Evolutionary conservation across 495 filamentous ascomycete species (phyloP).

Genomic region (Penicillium pulvis): DNA sequence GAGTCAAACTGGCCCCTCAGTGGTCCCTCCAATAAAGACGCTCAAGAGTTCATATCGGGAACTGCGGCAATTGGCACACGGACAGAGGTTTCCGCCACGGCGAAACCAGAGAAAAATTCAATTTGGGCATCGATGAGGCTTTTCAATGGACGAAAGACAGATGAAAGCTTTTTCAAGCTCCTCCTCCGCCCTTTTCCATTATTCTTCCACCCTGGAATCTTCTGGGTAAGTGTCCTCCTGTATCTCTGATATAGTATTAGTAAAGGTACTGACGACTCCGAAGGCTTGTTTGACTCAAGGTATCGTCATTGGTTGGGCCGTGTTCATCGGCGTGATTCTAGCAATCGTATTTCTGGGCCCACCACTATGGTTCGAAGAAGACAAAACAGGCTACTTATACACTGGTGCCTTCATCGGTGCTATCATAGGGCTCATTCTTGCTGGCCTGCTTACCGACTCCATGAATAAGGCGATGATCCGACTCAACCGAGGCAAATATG

Average conservation of each 20-base stretch:
- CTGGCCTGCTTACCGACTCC: constrained; percentile 75
- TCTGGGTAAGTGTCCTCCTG: constrained; percentile 58
- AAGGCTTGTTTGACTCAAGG: constrained; percentile 85
- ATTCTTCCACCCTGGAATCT: constrained; percentile 78
- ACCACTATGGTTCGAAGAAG: constrained; percentile 80
- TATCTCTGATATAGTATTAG: not conserved
- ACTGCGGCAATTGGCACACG: constrained; percentile 3
- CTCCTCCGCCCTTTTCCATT: constrained; percentile 64
- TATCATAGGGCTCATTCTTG: constrained; percentile 71
- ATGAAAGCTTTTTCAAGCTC: constrained; percentile 61
- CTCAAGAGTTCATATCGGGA: constrained; percentile 20
- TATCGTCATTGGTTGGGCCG: constrained; percentile 90
- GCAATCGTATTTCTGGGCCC: constrained; percentile 79
- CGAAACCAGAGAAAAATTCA: constrained; percentile 45
- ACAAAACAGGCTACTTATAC: constrained; percentile 85
- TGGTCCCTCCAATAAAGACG: constrained; percentile 12
- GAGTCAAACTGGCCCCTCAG: constrained; percentile 17
- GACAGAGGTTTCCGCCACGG: constrained; percentile 16
- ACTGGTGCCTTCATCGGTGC: constrained; percentile 85
- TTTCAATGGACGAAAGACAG: constrained; percentile 81
- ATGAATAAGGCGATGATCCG: constrained; percentile 69
- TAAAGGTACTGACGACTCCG: not conserved
- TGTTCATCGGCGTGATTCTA: constrained; percentile 87
- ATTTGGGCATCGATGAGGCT: constrained; percentile 60
- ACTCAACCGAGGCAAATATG: constrained; percentile 77